phyloP scores from a whole-genome alignment of 2,329 filamentous ascomycete species.

The Pyrenochaeta sp. region DNA sequence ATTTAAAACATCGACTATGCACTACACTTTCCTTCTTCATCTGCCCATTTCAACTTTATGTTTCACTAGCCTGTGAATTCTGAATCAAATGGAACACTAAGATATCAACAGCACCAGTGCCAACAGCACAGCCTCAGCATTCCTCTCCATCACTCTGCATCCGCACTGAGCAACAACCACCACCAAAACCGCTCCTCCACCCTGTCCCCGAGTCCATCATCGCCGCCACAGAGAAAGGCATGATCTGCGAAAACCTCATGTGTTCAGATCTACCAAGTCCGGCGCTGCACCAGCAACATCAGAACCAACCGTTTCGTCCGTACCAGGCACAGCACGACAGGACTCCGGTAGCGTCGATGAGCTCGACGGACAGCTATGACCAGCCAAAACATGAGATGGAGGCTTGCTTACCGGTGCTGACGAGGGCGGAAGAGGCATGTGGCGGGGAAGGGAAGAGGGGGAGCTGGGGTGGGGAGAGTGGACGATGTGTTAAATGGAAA shows the following conservation, averaged over 20 bases:
- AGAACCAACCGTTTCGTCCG: not conserved
- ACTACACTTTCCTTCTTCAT: no score
- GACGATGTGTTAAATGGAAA: slow-evolving; percentile 30
- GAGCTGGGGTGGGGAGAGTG: slow-evolving; percentile 10
- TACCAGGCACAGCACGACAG: no score
- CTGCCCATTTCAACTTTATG: no score
- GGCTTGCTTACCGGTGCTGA: slow-evolving; percentile 1
- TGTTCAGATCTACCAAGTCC: slow-evolving; percentile 2
- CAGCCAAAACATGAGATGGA: not conserved
- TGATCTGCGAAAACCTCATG: slow-evolving; percentile 31
- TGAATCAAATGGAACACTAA: no score
- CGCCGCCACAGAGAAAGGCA: slow-evolving; percentile 30
- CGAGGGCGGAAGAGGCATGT: slow-evolving; percentile 18
- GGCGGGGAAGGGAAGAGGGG: slow-evolving; percentile 5
- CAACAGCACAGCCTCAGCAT: not conserved
- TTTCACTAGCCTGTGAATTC: no score
- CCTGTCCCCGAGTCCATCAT: slow-evolving; percentile 22
- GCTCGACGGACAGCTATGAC: not conserved
- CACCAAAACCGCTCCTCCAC: not conserved
- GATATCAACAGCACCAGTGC: no score
- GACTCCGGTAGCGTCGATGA: no score
- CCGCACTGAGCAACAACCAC: not conserved
- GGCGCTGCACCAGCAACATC: not conserved
- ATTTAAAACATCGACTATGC: not conserved
- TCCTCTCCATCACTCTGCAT: not conserved